Evolutionary conservation across 2,329 filamentous ascomycete genomes (phyloP).

Genomic region (Pezizomycotina sp.): DNA sequence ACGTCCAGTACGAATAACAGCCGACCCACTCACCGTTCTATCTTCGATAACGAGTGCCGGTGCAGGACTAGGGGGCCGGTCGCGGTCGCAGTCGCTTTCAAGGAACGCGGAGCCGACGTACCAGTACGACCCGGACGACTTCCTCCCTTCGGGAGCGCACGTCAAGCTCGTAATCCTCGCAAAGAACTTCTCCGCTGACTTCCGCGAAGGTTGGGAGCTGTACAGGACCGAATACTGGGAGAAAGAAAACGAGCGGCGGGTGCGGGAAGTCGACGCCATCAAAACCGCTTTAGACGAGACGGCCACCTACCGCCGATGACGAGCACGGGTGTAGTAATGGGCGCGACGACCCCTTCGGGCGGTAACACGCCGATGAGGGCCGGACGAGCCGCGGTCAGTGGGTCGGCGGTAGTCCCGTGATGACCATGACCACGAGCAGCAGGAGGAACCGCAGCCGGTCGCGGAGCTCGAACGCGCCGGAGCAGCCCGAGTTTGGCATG

Average conservation of each 20-base stretch:
- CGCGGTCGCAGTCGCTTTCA: constrained; percentile 6
- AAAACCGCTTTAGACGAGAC: constrained; percentile 14
- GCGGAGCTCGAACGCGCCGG: too few species aligned
- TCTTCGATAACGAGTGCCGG: too few species aligned
- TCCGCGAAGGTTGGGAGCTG: constrained; percentile 91
- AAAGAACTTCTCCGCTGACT: constrained; percentile 87
- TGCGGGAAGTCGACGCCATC: constrained; percentile 26
- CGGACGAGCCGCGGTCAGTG: too few species aligned
- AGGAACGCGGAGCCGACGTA: constrained; percentile 26
- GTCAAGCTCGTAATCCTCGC: constrained; percentile 79
- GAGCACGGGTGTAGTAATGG: constrained; percentile 10
- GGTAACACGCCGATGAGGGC: too few species aligned
- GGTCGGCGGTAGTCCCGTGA: too few species aligned
- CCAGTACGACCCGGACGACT: constrained; percentile 54
- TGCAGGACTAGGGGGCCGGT: too few species aligned
- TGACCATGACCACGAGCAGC: too few species aligned
- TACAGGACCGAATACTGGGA: constrained; percentile 96
- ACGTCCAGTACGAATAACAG: too few species aligned
- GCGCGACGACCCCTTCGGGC: too few species aligned
- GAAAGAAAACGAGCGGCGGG: constrained; percentile 76
- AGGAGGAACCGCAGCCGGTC: too few species aligned
- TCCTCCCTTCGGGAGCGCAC: constrained; percentile 78
- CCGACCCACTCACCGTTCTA: too few species aligned
- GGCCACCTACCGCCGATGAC: constrained; percentile 17
- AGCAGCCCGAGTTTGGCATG: too few species aligned